Evolutionary conservation across 1,284 basidiomycete species (phyloP).

Genomic region (Pascua sp.): DNA sequence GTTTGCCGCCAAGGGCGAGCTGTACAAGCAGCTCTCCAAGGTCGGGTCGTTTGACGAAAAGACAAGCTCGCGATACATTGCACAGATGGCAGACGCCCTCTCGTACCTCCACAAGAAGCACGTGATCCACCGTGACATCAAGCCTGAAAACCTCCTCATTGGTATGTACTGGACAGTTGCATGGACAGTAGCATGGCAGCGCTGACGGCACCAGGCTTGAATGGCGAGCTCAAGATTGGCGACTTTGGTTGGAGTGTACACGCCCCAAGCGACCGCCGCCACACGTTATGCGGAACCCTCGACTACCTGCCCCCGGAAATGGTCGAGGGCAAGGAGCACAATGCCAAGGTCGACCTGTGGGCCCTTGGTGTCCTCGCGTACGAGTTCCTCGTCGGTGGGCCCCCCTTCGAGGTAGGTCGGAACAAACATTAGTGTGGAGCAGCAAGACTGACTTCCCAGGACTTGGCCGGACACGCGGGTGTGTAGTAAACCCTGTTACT

Average conservation of each 20-base stretch:
- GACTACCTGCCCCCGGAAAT: slow-evolving; percentile 99
- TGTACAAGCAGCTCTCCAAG: slow-evolving; percentile 92
- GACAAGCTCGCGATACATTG: slow-evolving; percentile 78
- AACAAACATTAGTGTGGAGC: not conserved
- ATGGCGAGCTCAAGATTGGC: slow-evolving; percentile 96
- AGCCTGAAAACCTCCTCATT: slow-evolving; percentile 93
- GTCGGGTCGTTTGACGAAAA: slow-evolving; percentile 81
- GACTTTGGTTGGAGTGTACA: slow-evolving; percentile 99
- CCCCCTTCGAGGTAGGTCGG: slow-evolving; percentile 73
- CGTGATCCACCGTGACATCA: slow-evolving; percentile 98
- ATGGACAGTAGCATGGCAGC: not conserved
- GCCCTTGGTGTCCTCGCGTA: slow-evolving; percentile 93
- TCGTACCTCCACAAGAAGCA: slow-evolving; percentile 91
- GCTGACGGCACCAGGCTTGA: slow-evolving; percentile 53
- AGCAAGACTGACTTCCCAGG: slow-evolving; percentile 9
- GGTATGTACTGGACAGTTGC: slow-evolving; percentile 51
- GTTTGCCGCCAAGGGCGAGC: slow-evolving; percentile 90
- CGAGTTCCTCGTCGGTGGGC: slow-evolving; percentile 87
- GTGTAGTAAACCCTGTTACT: slow-evolving; percentile 51
- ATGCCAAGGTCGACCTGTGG: slow-evolving; percentile 71
- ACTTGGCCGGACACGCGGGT: slow-evolving; percentile 63
- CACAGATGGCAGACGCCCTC: slow-evolving; percentile 97
- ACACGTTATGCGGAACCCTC: slow-evolving; percentile 88
- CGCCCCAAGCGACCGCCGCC: slow-evolving; percentile 83
- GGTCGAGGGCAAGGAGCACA: slow-evolving; percentile 70